Evolutionary conservation across 345 rosid species (phyloP).

Genomic region (Mallotus nudiflorus): DNA sequence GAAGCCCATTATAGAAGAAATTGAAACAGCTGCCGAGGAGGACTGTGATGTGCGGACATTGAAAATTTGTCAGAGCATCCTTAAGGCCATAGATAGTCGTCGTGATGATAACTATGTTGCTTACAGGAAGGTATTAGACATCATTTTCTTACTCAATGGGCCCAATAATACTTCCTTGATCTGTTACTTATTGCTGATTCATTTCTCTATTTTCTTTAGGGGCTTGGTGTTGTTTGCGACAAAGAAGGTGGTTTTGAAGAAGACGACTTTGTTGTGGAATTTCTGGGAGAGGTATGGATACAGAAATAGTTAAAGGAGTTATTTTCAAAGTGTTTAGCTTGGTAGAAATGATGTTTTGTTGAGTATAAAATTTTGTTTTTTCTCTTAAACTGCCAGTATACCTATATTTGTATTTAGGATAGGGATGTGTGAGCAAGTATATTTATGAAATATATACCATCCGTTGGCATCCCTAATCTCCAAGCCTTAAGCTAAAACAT

Average conservation of each 20-base stretch:
- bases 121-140: conserved; percentile 75
- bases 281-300: conserved; percentile 92
- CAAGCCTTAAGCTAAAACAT: neutral
- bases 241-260: conserved; percentile 88
- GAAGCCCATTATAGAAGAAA: conserved; percentile 82
- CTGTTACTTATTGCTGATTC: conserved; percentile 21
- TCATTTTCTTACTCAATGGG: neutral
- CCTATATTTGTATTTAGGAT: neutral
- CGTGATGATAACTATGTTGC: conserved; percentile 94
- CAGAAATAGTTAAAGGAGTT: conserved; percentile 12
- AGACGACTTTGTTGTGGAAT: conserved; percentile 99
- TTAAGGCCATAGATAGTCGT: conserved; percentile 85
- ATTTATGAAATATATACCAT: neutral
- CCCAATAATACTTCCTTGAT: neutral
- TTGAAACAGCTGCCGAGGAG: conserved; percentile 63
- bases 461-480: neutral
- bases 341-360: neutral
- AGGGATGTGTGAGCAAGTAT: neutral
- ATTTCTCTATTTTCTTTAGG: conserved; percentile 45
- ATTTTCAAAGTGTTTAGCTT: neutral
- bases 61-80: conserved; percentile 73
- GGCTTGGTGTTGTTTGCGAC: conserved; percentile 98
- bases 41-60: conserved; percentile 62
- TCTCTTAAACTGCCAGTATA: neutral
- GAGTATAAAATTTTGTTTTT: neutral